Conservation (phyloP, 2,329 filamentous ascomycete genomes). For the Colletotrichum lupini region DNA sequence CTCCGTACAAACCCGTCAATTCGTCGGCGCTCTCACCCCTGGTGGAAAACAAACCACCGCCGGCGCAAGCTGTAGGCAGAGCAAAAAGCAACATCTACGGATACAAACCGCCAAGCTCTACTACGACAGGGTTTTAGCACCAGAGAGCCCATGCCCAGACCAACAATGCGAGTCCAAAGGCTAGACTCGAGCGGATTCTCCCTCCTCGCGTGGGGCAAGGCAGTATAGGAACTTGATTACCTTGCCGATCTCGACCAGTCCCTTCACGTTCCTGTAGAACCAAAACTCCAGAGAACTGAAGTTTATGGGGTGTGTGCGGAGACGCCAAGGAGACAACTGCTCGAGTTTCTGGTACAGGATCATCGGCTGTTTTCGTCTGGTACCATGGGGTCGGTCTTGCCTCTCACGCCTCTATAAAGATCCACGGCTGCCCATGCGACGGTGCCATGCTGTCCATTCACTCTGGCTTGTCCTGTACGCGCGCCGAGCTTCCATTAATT, state of each 20-base stretch:
- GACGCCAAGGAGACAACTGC: slow-evolving; percentile 25
- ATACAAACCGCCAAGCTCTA: slow-evolving; percentile 14
- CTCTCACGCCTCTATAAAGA: slow-evolving; percentile 28
- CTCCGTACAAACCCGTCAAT: background rate
- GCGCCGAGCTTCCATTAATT: background rate
- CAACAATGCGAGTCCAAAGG: background rate
- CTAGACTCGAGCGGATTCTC: slow-evolving; percentile 4
- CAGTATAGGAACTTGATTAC: slow-evolving; percentile 13
- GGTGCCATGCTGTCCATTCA: background rate
- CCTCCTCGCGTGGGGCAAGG: slow-evolving; percentile 24
- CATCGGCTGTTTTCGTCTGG: slow-evolving; percentile 14
- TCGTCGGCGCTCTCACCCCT: background rate
- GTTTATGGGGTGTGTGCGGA: slow-evolving; percentile 18
- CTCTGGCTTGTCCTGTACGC: background rate
- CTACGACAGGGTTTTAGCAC: background rate
- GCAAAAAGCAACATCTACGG: slow-evolving; percentile 1
- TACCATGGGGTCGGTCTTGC: background rate
- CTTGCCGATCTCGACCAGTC: slow-evolving; percentile 23
- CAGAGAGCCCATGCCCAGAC: background rate
- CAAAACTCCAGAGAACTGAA: slow-evolving; percentile 10
- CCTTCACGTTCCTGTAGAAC: background rate
- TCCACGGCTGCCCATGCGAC: slow-evolving; percentile 13
- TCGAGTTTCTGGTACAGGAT: slow-evolving; percentile 17
- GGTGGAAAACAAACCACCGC: background rate
- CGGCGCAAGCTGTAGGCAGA: background rate